Evolutionary conservation across 345 rosid genomes (phyloP), one percentile per base, ranked within the genome.

Genomic region (Cardamine resedifolia): DNA sequence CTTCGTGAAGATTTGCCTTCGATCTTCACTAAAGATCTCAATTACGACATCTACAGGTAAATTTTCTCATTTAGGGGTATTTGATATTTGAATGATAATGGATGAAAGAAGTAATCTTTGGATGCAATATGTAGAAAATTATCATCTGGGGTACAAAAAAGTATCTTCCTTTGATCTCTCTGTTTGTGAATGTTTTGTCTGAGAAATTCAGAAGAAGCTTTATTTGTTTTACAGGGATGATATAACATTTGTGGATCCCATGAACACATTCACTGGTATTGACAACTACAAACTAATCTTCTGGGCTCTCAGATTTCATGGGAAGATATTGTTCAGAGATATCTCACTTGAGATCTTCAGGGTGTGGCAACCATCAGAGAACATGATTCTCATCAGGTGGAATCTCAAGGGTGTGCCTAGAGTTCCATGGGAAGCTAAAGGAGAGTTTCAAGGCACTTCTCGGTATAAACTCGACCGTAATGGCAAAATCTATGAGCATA

Each of bases 311-410:
- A 86, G 96, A 60, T 88, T 94, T 82, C 96, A 94, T 66, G 97
- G 97, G 38, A 91, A 81, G 78, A 81, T 94, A 49, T 71, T 94
- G 68, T 94, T 94, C 75, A 87, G 91, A 20, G 96, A 94, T 39
- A 89, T 94, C 58, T 86, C 95, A 4, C 83, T 94, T 10, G 97
- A 91, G 69, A 81, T 94, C 10, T 85, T 70, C 58, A 87, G 97
- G 85, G 79, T 89, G 33, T 94, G 98, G 98, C 96, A 94, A 77
- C 98, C 98, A 60, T 94, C 97, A 34, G 98, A 94, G 84, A 89
- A 91, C 73, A 85, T 86, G 79, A 94, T 94, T 67, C 76, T 91
- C 24, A 86, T 94, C 45, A 85, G 98, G 85, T 94, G 98, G 98
- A 88, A 88, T 58, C 80, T 89, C 72, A 90, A 84, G 52, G 98